Evolutionary conservation across 2,329 filamentous ascomycete genomes (phyloP).

Genomic region (Phaeoacremonium minimum): DNA sequence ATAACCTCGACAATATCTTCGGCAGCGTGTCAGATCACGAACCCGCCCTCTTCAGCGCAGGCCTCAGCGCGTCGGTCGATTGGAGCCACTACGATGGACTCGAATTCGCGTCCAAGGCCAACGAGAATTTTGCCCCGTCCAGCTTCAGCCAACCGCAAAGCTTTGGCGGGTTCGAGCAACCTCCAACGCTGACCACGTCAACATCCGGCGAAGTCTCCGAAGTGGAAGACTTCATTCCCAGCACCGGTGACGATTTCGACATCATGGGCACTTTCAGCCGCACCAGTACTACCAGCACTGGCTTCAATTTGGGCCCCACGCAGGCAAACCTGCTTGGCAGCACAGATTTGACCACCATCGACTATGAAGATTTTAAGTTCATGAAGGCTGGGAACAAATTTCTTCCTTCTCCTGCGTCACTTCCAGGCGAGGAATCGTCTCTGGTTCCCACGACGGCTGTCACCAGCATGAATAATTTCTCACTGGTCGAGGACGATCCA

Average conservation of each 20-base stretch:
- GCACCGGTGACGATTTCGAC: constrained; percentile 35
- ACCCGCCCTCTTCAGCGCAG: constrained; percentile 57
- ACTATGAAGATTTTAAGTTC: constrained; percentile 51
- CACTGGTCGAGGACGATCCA: constrained; percentile 39
- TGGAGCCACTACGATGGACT: constrained; percentile 49
- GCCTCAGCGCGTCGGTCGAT: constrained; percentile 53
- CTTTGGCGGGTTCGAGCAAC: constrained; percentile 50
- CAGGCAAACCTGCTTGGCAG: constrained; percentile 35
- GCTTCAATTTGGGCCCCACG: constrained; percentile 39
- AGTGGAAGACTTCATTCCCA: constrained; percentile 52
- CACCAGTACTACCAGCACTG: constrained; percentile 40
- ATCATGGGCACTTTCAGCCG: constrained; percentile 43
- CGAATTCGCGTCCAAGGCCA: constrained; percentile 40
- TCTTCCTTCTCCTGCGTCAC: constrained; percentile 30
- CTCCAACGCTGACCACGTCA: constrained; percentile 50
- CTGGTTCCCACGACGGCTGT: constrained; percentile 27
- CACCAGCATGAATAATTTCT: constrained; percentile 12
- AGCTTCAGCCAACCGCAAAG: constrained; percentile 52
- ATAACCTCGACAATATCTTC: constrained; percentile 50
- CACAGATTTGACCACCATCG: constrained; percentile 43
- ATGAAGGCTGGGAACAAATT: constrained; percentile 44
- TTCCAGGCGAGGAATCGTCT: constrained; percentile 36
- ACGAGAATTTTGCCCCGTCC: constrained; percentile 45
- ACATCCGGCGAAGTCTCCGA: constrained; percentile 66
- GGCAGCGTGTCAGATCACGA: constrained; percentile 46